phyloP scores from a whole-genome alignment of 805 yeast species.

The Saccharomycopsis guyanensis region DNA sequence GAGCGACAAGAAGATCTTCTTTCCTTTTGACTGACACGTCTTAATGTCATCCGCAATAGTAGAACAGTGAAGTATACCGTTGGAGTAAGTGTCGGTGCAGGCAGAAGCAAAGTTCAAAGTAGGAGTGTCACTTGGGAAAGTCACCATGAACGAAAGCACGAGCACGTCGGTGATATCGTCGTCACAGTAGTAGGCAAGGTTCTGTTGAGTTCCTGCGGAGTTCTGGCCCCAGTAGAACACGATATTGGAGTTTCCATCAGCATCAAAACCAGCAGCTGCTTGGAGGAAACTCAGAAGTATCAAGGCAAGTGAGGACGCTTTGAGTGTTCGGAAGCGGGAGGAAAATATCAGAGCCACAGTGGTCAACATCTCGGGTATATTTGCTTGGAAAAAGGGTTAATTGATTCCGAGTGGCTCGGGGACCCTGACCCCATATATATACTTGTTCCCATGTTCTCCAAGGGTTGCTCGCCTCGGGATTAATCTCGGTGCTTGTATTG shows the following conservation, averaged over 20 bases:
- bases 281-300: too few species aligned
- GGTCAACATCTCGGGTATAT: too few species aligned
- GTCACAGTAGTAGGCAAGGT: slow-evolving; percentile 44
- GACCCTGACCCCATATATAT: too few species aligned
- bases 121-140: slow-evolving; percentile 34
- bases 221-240: slow-evolving; percentile 69
- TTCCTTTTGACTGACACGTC: slow-evolving; percentile 71
- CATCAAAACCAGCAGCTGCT: slow-evolving; percentile 23
- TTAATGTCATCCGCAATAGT: slow-evolving; percentile 58
- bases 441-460: too few species aligned
- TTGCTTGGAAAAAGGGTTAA: too few species aligned
- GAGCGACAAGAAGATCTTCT: slow-evolving; percentile 67
- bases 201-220: slow-evolving; percentile 41
- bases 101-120: slow-evolving; percentile 41
- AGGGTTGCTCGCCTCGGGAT: too few species aligned
- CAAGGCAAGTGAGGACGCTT: too few species aligned
- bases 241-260: slow-evolving; percentile 36
- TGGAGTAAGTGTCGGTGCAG: slow-evolving; percentile 22
- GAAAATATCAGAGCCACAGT: too few species aligned
- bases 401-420: too few species aligned
- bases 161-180: slow-evolving; percentile 41
- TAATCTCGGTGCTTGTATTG: too few species aligned
- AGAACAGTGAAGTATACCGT: slow-evolving; percentile 32
- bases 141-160: slow-evolving; percentile 23
- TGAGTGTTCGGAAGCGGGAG: too few species aligned